Evolutionary conservation across 345 rosid species (phyloP).

Genomic region (Sonneratia alba): DNA sequence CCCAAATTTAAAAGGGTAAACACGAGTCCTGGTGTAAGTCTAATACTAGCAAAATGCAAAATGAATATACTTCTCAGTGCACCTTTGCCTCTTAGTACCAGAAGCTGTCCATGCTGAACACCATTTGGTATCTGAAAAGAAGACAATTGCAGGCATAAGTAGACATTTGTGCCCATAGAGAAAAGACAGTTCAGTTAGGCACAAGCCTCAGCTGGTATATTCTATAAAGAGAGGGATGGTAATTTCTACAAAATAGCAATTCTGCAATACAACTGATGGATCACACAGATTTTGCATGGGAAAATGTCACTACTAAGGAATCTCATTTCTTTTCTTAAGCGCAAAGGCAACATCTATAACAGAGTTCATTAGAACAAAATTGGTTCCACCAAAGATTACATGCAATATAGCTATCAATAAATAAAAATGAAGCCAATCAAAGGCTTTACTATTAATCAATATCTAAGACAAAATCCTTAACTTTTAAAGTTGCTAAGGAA

Average conservation of each 20-base stretch:
- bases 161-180: conserved; percentile 6
- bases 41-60: conserved; percentile 2
- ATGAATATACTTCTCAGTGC: conserved; percentile 4
- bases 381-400: neutral
- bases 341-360: neutral
- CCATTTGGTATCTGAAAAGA: conserved; percentile 75
- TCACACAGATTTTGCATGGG: neutral
- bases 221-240: neutral
- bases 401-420: neutral
- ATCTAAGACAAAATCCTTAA: neutral
- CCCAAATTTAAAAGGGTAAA: conserved; percentile 15
- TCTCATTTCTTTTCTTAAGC: neutral
- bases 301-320: neutral
- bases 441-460: neutral
- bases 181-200: neutral
- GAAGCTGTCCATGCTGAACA: conserved; percentile 70
- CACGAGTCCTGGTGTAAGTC: conserved; percentile 10
- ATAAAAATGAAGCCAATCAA: neutral
- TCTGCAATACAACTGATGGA: neutral
- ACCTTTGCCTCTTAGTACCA: conserved; percentile 84
- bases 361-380: neutral
- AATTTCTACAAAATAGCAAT: neutral
- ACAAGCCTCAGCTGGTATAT: neutral
- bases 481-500: neutral
- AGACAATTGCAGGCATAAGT: conserved; percentile 16